Evolutionary conservation across 2,329 filamentous ascomycete species (phyloP).

Genomic region (Clonostachys chloroleuca): DNA sequence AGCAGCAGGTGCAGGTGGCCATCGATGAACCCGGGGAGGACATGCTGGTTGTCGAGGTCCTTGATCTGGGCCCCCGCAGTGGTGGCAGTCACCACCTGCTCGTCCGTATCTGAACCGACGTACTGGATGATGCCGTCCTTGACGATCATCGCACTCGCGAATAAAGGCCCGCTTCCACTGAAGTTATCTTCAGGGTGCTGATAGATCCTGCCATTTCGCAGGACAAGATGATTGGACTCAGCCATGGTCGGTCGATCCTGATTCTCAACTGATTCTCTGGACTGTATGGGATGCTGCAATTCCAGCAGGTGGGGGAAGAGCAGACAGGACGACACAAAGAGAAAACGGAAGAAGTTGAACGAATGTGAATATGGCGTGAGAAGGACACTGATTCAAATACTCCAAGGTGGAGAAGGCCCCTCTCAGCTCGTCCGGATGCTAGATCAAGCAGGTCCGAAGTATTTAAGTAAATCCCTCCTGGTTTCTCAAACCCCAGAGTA

Average conservation of each 20-base stretch:
- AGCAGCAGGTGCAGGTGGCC: slow-evolving; percentile 52
- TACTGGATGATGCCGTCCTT: slow-evolving; percentile 23
- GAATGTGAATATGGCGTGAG: background rate
- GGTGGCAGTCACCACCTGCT: slow-evolving; percentile 12
- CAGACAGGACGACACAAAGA: background rate
- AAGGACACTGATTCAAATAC: no score
- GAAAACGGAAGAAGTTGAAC: background rate
- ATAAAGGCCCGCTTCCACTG: slow-evolving; percentile 15
- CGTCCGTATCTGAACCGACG: slow-evolving; percentile 21
- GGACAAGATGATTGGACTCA: slow-evolving; percentile 4
- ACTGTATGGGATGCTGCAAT: no score
- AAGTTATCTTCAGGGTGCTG: slow-evolving; percentile 13
- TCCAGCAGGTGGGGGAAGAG: no score
- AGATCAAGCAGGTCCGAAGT: no score
- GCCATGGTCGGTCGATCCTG: slow-evolving; percentile 2
- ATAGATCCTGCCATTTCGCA: slow-evolving; percentile 19
- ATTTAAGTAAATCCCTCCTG: no score
- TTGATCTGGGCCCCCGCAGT: slow-evolving; percentile 11
- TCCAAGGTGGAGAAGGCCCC: no score
- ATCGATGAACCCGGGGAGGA: slow-evolving; percentile 54
- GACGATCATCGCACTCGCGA: slow-evolving; percentile 24
- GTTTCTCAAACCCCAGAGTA: no score
- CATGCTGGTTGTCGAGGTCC: slow-evolving; percentile 23
- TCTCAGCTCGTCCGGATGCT: no score
- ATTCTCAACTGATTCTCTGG: background rate